Base-by-base conservation (phyloP, 2,329 filamentous ascomycete genomes). In the Fusarium bactridioides region DNA sequence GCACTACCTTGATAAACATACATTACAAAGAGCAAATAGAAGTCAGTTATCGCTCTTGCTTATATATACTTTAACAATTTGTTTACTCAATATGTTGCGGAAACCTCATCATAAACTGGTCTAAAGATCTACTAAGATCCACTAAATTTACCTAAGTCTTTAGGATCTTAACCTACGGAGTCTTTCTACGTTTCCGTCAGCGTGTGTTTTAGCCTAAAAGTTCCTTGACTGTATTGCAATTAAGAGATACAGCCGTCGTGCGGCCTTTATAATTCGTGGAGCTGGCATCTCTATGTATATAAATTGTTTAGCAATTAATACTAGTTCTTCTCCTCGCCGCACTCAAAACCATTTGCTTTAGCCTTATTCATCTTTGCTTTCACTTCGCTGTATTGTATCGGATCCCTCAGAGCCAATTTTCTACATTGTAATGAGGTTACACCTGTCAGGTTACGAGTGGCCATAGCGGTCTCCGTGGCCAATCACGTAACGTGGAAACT, bases 71-170 rank as follows among this genome's bases (percentile, higher is more conserved):
- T n/a, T 7, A 10, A n/a, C 8, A n/a, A 16, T 41, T 41, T 15
- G 0, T 40, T 4, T 3, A 15, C 2, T 0, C 8, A n/a, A 41
- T 41, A 6, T 41, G 5, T 5, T 3, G 8, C 1, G 5, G 5
- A 41, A n/a, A 41, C n/a, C 13, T 10, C 10, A 41, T 41, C 3
- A 21, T 21, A 12, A 38, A 38, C 7, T 38, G 19, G 37, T 12
- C 37, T 38, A 21, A 38, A 19, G 4, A 37, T 37, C 2, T 37
- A 10, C 18, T 4, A 18, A 38, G 37, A 38, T 38, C 11, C 4
- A 38, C 19, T 12, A 12, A 21, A 38, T 19, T 38, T 38, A 12
- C 37, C 19, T 38, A 12, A 38, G 16, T 21, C 35, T 37, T 19
- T 37, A 11, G 10, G 35, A 19, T 19, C 10, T 37, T 0, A 12